Evolutionary conservation across 768 basidiomycete species (phyloP).

Genomic region (Melanogaster broomeanus): DNA sequence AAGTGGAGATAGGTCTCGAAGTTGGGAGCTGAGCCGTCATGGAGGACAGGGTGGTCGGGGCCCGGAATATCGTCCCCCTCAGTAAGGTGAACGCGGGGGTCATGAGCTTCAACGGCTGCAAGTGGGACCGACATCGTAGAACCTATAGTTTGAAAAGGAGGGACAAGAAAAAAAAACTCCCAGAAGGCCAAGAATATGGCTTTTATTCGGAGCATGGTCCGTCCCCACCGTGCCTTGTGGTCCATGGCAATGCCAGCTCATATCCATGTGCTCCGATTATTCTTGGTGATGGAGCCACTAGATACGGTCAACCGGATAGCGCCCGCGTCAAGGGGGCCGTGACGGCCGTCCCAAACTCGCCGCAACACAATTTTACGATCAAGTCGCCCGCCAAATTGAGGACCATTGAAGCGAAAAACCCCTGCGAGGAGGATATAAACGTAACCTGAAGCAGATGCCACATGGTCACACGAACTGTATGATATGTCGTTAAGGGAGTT

Average conservation of each 20-base stretch:
- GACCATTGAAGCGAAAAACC: too few species aligned
- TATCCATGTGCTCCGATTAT: not conserved
- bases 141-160: too few species aligned
- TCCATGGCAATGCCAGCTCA: not conserved
- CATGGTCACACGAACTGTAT: too few species aligned
- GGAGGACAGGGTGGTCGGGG: slow-evolving; percentile 20
- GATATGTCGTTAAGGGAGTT: too few species aligned
- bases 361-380: not conserved
- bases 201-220: not conserved
- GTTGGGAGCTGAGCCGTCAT: slow-evolving; percentile 27
- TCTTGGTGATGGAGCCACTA: not conserved
- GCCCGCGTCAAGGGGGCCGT: not conserved
- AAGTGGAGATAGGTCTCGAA: slow-evolving; percentile 34
- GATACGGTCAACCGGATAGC: not conserved
- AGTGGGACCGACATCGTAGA: slow-evolving; percentile 21
- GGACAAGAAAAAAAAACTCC: not conserved
- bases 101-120: slow-evolving; percentile 18
- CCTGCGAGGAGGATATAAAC: too few species aligned
- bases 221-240: not conserved
- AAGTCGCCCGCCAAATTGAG: not conserved
- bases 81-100: slow-evolving; percentile 14
- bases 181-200: not conserved
- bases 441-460: too few species aligned
- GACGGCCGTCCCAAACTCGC: too few species aligned
- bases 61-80: slow-evolving; percentile 1